phyloP scores from a whole-genome alignment of 768 basidiomycete genomes.

The Lactarius indigo region DNA sequence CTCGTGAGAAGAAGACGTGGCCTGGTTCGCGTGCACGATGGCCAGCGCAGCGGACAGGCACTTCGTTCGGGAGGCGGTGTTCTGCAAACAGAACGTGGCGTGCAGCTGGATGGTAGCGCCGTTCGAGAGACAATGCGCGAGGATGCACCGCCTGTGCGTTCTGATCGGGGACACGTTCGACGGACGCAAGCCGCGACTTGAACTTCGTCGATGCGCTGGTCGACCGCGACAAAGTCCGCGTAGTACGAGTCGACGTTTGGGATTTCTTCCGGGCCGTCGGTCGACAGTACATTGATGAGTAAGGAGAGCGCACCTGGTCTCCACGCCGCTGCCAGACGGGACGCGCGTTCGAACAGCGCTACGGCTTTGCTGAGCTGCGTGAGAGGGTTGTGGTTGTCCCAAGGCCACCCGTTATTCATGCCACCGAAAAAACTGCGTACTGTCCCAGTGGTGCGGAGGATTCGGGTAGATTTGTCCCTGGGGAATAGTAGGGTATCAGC shows the following conservation, averaged over 20 bases:
- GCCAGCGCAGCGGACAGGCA: constrained; percentile 22
- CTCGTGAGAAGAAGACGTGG: constrained; percentile 4
- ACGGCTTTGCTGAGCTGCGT: constrained; percentile 52
- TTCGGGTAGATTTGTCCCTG: constrained; percentile 46
- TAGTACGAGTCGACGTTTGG: constrained; percentile 26
- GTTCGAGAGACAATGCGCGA: constrained; percentile 30
- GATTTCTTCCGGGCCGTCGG: constrained; percentile 4
- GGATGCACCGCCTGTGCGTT: constrained; percentile 27
- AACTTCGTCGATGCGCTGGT: constrained; percentile 33
- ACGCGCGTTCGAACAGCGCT: constrained; percentile 55
- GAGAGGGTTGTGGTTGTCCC: constrained; percentile 37
- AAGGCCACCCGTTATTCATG: constrained; percentile 32
- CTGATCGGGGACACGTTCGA: constrained; percentile 24
- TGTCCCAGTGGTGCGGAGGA: constrained; percentile 44
- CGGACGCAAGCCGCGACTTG: constrained; percentile 26
- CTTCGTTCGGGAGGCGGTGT: constrained; percentile 22
- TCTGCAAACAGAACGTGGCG: constrained; percentile 26
- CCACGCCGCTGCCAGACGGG: constrained; percentile 45
- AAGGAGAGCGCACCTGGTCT: constrained; percentile 29
- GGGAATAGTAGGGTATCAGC: constrained; percentile 34
- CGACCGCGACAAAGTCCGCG: constrained; percentile 29
- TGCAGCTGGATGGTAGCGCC: constrained; percentile 34
- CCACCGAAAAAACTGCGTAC: constrained; percentile 47
- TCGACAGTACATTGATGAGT: background rate
- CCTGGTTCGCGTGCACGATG: constrained; percentile 18